phyloP scores from a whole-genome alignment of 495 filamentous ascomycete species.

The Lasiosphaeris hirsuta region DNA sequence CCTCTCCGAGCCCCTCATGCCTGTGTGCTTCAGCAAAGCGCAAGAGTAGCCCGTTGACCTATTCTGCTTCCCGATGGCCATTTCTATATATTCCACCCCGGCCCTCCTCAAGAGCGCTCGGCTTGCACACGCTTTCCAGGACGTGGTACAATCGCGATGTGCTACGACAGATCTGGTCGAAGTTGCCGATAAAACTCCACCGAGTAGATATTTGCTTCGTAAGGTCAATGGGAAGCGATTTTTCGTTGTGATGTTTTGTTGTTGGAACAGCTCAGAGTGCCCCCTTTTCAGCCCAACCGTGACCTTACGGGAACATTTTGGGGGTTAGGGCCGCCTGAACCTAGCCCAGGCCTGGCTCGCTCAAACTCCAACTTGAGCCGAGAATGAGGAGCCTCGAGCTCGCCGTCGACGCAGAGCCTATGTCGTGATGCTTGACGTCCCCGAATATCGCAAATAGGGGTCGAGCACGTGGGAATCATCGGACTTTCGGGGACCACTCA shows the following conservation, averaged over 20 bases:
- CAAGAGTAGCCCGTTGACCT: neutral
- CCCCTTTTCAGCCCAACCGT: too few species aligned
- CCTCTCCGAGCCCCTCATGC: neutral
- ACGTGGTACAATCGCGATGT: conserved; percentile 1
- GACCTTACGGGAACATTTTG: too few species aligned
- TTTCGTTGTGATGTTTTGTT: too few species aligned
- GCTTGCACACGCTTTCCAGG: neutral
- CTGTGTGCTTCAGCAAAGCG: neutral
- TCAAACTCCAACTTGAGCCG: neutral
- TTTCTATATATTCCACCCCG: neutral
- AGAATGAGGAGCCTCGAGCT: neutral
- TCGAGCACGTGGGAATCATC: neutral
- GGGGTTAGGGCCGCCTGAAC: too few species aligned
- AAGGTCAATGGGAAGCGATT: too few species aligned
- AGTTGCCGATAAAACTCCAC: neutral
- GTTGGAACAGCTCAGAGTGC: too few species aligned
- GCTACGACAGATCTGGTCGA: neutral
- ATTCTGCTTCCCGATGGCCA: neutral
- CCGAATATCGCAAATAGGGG: neutral
- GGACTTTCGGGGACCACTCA: neutral
- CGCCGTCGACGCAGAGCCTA: too few species aligned
- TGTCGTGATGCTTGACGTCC: too few species aligned
- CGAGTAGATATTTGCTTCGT: neutral
- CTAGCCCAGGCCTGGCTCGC: neutral
- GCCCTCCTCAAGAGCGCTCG: neutral